phyloP scores from a whole-genome alignment of 495 filamentous ascomycete species.

The Neurospora sp. region DNA sequence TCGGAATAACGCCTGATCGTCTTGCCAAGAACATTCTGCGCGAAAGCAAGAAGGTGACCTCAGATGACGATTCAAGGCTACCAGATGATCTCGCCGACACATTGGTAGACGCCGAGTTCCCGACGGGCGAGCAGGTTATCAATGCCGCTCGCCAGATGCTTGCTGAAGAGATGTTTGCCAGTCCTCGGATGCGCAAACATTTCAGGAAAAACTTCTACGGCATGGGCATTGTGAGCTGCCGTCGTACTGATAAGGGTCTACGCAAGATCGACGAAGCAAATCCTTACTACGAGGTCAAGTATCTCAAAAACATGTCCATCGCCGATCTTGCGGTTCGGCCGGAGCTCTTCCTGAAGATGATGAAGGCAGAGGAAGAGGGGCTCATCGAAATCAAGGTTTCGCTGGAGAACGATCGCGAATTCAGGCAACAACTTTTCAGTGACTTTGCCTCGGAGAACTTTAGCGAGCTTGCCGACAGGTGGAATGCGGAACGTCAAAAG shows the following conservation, averaged over 20 bases:
- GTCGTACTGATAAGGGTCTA: slow-evolving; percentile 88
- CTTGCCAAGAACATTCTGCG: slow-evolving; percentile 77
- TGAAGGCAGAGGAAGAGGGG: slow-evolving; percentile 90
- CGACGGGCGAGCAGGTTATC: slow-evolving; percentile 64
- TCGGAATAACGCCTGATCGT: slow-evolving; percentile 81
- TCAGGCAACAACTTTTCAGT: slow-evolving; percentile 62
- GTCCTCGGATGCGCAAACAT: slow-evolving; percentile 80
- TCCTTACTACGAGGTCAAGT: slow-evolving; percentile 96
- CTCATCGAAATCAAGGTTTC: slow-evolving; percentile 73
- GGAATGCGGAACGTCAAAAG: slow-evolving; percentile 79
- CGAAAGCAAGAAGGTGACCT: slow-evolving; percentile 64
- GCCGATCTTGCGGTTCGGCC: slow-evolving; percentile 69
- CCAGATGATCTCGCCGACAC: slow-evolving; percentile 83
- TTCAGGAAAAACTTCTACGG: slow-evolving; percentile 74
- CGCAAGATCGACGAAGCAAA: slow-evolving; percentile 90
- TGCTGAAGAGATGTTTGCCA: slow-evolving; percentile 80
- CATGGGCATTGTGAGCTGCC: slow-evolving; percentile 72
- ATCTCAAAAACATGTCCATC: slow-evolving; percentile 78
- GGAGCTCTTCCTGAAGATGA: slow-evolving; percentile 87
- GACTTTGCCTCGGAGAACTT: slow-evolving; percentile 88
- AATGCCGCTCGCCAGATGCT: slow-evolving; percentile 75
- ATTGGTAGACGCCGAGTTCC: slow-evolving; percentile 60
- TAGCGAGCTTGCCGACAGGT: slow-evolving; percentile 88
- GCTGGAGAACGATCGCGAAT: slow-evolving; percentile 62
- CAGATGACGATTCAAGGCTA: slow-evolving; percentile 65